Conservation (phyloP, 2,329 filamentous ascomycete species). For the Ascochyta lentis region DNA sequence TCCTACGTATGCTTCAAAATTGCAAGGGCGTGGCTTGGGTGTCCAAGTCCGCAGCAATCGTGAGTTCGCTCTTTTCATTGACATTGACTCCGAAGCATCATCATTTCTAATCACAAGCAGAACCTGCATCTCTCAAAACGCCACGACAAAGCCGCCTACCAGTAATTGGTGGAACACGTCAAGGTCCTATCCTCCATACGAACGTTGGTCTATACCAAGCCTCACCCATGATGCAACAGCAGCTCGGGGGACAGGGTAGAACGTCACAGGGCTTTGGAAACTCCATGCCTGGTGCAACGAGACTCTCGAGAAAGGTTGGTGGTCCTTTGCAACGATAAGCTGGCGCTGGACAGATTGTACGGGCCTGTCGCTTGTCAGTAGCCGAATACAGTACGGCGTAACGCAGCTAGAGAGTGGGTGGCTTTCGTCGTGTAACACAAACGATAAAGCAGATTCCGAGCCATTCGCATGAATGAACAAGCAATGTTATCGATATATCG, state of each 20-base stretch:
- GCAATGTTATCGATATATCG: neutral
- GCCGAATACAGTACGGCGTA: neutral
- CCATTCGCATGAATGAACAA: too few species aligned
- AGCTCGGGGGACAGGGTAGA: conserved; percentile 35
- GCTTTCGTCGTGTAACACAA: neutral
- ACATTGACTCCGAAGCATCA: neutral
- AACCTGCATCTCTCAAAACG: conserved; percentile 33
- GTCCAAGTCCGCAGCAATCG: conserved; percentile 26
- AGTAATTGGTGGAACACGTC: conserved; percentile 37
- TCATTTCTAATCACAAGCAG: conserved; percentile 17
- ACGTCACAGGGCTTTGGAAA: conserved; percentile 25
- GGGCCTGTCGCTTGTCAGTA: neutral
- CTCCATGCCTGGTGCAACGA: conserved; percentile 38
- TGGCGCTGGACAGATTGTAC: neutral
- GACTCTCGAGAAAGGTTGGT: conserved; percentile 37
- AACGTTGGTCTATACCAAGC: conserved; percentile 34
- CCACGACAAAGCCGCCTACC: conserved; percentile 40
- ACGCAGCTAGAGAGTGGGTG: neutral
- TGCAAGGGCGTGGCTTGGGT: conserved; percentile 27
- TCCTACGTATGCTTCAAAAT: conserved; percentile 28
- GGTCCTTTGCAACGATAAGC: conserved; percentile 22
- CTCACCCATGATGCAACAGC: conserved; percentile 42
- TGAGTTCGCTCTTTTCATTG: conserved; percentile 21
- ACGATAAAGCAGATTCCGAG: neutral
- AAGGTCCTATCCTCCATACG: conserved; percentile 27